Evolutionary conservation across 768 basidiomycete species (phyloP).

Genomic region (Tephrocybe sp.): DNA sequence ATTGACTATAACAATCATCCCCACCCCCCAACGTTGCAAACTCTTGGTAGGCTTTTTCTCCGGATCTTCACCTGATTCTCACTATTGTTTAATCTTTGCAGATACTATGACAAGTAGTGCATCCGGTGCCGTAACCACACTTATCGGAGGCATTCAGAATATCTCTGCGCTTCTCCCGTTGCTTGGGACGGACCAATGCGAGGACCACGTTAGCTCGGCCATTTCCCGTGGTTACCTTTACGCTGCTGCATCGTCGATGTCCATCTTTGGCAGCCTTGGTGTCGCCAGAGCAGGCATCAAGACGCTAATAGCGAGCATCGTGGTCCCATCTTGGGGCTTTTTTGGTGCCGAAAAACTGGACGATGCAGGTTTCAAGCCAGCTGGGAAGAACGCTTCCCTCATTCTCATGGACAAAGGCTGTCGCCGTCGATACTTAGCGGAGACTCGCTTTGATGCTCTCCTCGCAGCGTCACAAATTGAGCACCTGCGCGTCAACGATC

Average conservation of each 20-base stretch:
- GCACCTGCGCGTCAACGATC: neutral
- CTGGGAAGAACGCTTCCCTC: constrained; percentile 10
- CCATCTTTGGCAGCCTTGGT: constrained; percentile 24
- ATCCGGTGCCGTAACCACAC: constrained; percentile 6
- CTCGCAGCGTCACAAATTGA: constrained; percentile 9
- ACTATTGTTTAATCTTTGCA: no score
- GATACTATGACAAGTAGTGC: neutral
- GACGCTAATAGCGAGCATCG: constrained; percentile 10
- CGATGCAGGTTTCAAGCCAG: constrained; percentile 11
- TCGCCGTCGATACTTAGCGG: constrained; percentile 4
- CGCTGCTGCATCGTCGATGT: constrained; percentile 23
- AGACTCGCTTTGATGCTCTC: constrained; percentile 10
- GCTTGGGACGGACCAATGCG: constrained; percentile 24
- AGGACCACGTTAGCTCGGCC: constrained; percentile 19
- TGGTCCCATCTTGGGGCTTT: neutral
- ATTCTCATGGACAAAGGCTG: constrained; percentile 11
- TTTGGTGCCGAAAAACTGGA: constrained; percentile 10
- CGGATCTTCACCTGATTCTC: no score
- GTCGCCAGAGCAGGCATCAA: constrained; percentile 19
- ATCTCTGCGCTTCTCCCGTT: constrained; percentile 25
- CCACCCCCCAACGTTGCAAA: no score
- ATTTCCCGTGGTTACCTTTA: constrained; percentile 21
- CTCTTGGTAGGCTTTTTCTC: no score
- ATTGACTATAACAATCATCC: no score
- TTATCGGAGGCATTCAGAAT: constrained; percentile 23